Evolutionary conservation across 108 stramenopile species (phyloP).

Genomic region (Stephanodiscus minutulus): DNA sequence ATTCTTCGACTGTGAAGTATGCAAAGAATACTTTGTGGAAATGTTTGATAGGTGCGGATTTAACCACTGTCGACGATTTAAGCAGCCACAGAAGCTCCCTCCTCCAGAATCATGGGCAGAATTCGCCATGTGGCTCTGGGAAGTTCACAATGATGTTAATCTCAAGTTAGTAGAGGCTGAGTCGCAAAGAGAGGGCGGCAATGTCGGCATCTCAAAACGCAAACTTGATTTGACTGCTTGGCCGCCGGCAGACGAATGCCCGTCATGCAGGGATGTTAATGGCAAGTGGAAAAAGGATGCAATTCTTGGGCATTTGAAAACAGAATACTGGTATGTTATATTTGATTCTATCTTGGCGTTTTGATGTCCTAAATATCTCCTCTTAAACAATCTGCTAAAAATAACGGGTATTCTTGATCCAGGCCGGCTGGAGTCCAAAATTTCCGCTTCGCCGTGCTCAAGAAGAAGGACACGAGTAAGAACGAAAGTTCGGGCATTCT

Average conservation of each 20-base stretch:
- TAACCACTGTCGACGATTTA: slow-evolving; percentile 69
- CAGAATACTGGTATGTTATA: slow-evolving; percentile 46
- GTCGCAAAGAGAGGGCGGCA: slow-evolving; percentile 31
- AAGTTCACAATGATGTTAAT: slow-evolving; percentile 82
- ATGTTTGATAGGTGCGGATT: slow-evolving; percentile 70
- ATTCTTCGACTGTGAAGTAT: slow-evolving; percentile 81
- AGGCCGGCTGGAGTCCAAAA: slow-evolving; percentile 58
- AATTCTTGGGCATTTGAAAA: slow-evolving; percentile 44
- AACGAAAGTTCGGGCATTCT: slow-evolving; percentile 12
- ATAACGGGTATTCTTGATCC: no score
- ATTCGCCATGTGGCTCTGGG: slow-evolving; percentile 72
- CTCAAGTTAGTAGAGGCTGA: slow-evolving; percentile 52
- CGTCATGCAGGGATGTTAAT: slow-evolving; percentile 49
- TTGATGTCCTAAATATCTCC: background rate
- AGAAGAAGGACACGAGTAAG: slow-evolving; percentile 38
- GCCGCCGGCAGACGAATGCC: slow-evolving; percentile 54
- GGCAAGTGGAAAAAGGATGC: slow-evolving; percentile 54
- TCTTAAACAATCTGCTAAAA: background rate
- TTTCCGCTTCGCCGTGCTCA: slow-evolving; percentile 53
- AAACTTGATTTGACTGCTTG: slow-evolving; percentile 44
- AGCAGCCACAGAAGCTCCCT: slow-evolving; percentile 38
- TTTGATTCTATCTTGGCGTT: background rate
- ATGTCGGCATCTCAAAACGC: slow-evolving; percentile 20
- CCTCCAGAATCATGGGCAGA: slow-evolving; percentile 60
- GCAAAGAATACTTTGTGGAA: slow-evolving; percentile 66